phyloP scores from a whole-genome alignment of 805 yeast species.

The Helenozyma rhizophorensis region DNA sequence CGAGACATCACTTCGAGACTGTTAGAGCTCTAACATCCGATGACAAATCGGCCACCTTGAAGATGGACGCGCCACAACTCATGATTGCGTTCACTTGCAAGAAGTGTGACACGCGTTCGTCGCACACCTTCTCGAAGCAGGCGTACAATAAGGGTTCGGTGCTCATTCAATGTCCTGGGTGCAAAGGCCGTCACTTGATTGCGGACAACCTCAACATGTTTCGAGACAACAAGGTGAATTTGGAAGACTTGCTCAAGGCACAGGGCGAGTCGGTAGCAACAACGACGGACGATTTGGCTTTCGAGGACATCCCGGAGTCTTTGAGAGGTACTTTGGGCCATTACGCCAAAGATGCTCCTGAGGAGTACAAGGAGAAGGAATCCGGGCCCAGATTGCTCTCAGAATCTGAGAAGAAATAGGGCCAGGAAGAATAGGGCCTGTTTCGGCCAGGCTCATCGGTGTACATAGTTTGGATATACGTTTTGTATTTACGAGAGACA shows the following conservation, averaged over 20 bases:
- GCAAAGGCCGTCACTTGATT: constrained; percentile 81
- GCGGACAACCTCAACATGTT: constrained; percentile 75
- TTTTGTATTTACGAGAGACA: too few relatives aligned
- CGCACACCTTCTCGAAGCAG: constrained; percentile 89
- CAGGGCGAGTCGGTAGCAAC: constrained; percentile 73
- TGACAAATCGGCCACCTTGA: constrained; percentile 21
- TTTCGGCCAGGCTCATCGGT: too few relatives aligned
- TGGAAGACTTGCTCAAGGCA: constrained; percentile 71
- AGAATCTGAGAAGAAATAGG: too few relatives aligned
- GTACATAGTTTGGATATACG: too few relatives aligned
- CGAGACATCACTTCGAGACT: too few relatives aligned
- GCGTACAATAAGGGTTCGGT: constrained; percentile 87
- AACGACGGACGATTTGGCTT: constrained; percentile 62
- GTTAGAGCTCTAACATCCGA: too few relatives aligned
- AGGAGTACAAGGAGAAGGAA: constrained; percentile 22
- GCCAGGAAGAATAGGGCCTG: too few relatives aligned
- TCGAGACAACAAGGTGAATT: constrained; percentile 69
- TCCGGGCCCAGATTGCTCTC: not conserved
- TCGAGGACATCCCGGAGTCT: constrained; percentile 62
- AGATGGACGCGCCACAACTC: constrained; percentile 71
- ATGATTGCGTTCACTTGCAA: constrained; percentile 93
- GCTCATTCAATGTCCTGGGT: constrained; percentile 86
- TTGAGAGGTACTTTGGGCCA: constrained; percentile 51
- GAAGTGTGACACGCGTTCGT: constrained; percentile 75
- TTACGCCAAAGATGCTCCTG: constrained; percentile 66